Evolutionary conservation across 2,329 filamentous ascomycete genomes (phyloP).

Genomic region (Trichoderma polysporum): DNA sequence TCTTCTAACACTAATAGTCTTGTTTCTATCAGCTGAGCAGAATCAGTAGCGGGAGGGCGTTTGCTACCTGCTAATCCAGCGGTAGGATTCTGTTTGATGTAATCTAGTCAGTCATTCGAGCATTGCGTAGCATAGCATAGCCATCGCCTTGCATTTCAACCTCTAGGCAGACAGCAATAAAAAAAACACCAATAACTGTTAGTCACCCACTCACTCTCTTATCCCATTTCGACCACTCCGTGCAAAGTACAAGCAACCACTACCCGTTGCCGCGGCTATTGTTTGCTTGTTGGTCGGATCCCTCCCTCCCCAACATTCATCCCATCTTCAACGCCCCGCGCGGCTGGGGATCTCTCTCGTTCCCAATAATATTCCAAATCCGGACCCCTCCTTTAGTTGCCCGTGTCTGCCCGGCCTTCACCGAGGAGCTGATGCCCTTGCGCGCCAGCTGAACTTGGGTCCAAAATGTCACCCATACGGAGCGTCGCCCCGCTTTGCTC

Average conservation of each 20-base stretch:
- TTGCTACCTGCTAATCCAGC: neutral
- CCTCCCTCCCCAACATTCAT: neutral
- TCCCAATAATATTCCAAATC: no score
- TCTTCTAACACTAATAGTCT: neutral
- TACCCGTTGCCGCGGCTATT: neutral
- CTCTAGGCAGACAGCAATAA: neutral
- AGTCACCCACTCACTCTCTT: neutral
- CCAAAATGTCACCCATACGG: neutral
- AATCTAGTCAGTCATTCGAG: neutral
- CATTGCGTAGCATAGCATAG: neutral
- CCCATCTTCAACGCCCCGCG: no score
- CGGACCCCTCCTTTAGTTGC: neutral
- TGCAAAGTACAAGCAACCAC: no score
- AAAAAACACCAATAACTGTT: neutral
- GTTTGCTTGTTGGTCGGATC: neutral
- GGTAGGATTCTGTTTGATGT: neutral
- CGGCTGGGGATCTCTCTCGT: no score
- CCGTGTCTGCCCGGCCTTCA: constrained; percentile 4
- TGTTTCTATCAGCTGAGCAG: neutral
- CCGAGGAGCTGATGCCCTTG: constrained; percentile 8
- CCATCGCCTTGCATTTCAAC: neutral
- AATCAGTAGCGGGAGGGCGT: neutral
- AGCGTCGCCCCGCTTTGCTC: neutral
- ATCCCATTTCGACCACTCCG: no score
- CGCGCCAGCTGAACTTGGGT: constrained; percentile 3